Conservation (phyloP, 2,329 filamentous ascomycete species). For the Colletotrichum chlorophyti region DNA sequence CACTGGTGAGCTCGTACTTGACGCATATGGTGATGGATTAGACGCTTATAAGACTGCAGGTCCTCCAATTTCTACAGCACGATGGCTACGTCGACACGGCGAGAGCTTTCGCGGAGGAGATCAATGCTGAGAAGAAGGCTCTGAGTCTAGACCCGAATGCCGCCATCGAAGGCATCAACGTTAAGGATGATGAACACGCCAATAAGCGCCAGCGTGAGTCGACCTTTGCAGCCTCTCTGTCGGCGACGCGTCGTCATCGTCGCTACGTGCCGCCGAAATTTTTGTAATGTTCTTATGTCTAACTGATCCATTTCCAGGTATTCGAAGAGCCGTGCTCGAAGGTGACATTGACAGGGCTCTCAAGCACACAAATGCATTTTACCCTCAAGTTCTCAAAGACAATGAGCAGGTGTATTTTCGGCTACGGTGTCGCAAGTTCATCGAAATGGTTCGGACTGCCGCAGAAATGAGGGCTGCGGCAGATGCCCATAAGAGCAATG, state of each 20-base stretch:
- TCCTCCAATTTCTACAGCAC: slow-evolving; percentile 88
- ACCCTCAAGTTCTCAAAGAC: slow-evolving; percentile 79
- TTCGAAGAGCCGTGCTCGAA: slow-evolving; percentile 84
- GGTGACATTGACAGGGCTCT: slow-evolving; percentile 92
- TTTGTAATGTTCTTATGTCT: too few relatives aligned
- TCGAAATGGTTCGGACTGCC: slow-evolving; percentile 87
- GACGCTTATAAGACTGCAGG: slow-evolving; percentile 40
- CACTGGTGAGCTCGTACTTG: slow-evolving; percentile 67
- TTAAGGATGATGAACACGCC: slow-evolving; percentile 85
- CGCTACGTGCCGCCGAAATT: too few relatives aligned
- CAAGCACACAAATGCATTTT: slow-evolving; percentile 79
- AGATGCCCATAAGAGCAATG: slow-evolving; percentile 50
- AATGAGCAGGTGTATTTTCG: slow-evolving; percentile 89
- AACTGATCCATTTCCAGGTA: slow-evolving; percentile 60
- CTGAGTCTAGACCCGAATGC: slow-evolving; percentile 64
- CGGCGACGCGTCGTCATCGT: background rate
- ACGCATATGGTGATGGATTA: too few relatives aligned
- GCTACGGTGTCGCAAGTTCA: slow-evolving; percentile 87
- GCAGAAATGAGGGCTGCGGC: slow-evolving; percentile 66
- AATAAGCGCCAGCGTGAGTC: slow-evolving; percentile 83
- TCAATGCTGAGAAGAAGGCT: slow-evolving; percentile 75
- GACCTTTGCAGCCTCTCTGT: background rate
- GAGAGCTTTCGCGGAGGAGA: slow-evolving; percentile 83
- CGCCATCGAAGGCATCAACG: slow-evolving; percentile 65
- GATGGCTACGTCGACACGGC: slow-evolving; percentile 96